Percentiles rank a stretch among this genome's conserved stretches.
These are phyloP conservation scores for Purpureocillium lavendulum DNA, from an alignment of 2,329 filamentous ascomycete species.

Conservation along the genomic window DNA sequence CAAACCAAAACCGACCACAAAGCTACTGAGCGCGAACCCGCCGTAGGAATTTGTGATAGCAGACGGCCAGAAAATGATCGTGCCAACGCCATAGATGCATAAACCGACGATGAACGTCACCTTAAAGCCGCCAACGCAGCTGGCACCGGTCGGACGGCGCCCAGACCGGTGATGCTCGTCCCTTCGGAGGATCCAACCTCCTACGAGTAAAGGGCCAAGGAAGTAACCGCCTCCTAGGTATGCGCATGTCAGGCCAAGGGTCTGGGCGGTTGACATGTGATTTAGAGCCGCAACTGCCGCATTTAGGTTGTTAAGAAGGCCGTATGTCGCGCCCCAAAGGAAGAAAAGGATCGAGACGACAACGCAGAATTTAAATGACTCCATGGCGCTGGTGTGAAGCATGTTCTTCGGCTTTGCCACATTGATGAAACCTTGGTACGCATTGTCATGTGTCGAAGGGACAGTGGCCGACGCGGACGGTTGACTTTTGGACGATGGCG, in stretches of 20 bases:
- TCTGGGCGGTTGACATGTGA: constrained; percentile 52
- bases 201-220: constrained; percentile 60
- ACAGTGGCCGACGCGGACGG: no score
- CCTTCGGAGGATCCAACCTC: constrained; percentile 60
- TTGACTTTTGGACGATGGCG: no score
- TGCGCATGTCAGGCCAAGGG: constrained; percentile 57
- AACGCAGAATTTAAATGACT: constrained; percentile 64
- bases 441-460: no score
- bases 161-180: constrained; percentile 51
- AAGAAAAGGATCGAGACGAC: constrained; percentile 78
- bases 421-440: constrained; percentile 76
- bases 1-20: constrained; percentile 71
- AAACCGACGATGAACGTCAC: constrained; percentile 72
- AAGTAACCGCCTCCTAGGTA: constrained; percentile 67
- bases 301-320: constrained; percentile 76
- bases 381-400: constrained; percentile 51
- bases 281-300: constrained; percentile 56
- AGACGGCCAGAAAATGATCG: constrained; percentile 79
- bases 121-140: constrained; percentile 60
- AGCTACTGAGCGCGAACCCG: constrained; percentile 66
- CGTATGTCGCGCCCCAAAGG: constrained; percentile 86
- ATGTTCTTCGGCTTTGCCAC: constrained; percentile 62
- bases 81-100: constrained; percentile 64
- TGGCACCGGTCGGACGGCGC: constrained; percentile 26
- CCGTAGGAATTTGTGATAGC: constrained; percentile 66